Evolutionary conservation across 768 basidiomycete genomes (phyloP), one percentile per base, ranked within the genome.

Genomic region (Fomitopsis pulvina): DNA sequence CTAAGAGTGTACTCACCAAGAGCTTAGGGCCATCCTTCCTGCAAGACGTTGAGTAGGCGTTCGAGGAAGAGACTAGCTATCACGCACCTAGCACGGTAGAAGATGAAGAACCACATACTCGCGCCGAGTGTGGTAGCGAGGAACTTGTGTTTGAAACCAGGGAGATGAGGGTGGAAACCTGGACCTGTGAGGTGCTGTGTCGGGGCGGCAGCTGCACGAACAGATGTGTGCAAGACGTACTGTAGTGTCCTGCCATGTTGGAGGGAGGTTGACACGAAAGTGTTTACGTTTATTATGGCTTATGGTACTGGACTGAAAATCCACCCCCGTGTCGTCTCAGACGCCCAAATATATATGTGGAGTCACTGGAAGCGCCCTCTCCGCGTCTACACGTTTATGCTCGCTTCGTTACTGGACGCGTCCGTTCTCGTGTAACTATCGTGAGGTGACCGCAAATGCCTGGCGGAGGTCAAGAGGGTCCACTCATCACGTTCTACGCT

Each of bases 41-140:
- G 80, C 52, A 56, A 41, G 27, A 52, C 41, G 40, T 54, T 43
- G 21, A 47, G 30, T 14, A 18, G 45, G 20, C 25, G 24, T 34
- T 38, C 37, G 28, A 34, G 18, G 38, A 32, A 39, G 12, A 20
- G 21, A 40, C 4, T 11, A 53, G 41, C 8, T 1, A 16, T 22
- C 41, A 75, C 86, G 62, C 61, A 95, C 93, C 92, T 76, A 56
- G 88, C 86, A 50, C 93, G 83, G 70, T 94, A 96, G 75, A 96
- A 95, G 65, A 96, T 92, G 75, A 93, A 96, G 80, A 95, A 95
- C 93, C 93, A 96, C 93, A 96, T 95, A 22, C 83, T 79, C 28
- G 92, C 93, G 43, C 93, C 93, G 40, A 96, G 73, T 52, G 80
- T 82, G 68, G 92, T 93, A 24, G 87, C 79, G 26, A 94, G 75